Base-by-base conservation (phyloP, 148 eudicot genomes). In the Chenopodium formosanum region DNA sequence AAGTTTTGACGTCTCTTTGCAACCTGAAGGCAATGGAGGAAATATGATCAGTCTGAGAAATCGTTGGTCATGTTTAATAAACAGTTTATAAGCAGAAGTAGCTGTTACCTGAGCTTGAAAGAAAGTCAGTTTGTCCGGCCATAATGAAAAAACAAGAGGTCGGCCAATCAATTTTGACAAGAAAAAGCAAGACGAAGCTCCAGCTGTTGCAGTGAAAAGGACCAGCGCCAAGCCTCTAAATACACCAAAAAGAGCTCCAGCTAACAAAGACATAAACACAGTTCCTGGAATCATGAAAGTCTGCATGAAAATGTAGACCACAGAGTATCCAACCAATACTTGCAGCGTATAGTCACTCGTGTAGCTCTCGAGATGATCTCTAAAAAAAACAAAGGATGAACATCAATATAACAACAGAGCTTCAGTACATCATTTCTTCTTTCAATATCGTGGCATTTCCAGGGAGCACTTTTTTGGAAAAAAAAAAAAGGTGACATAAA, bases 241-340 rank as follows among this genome's bases (percentile, higher is more conserved):
- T 74, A 96, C 88, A 79, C 98, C 99, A 50, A 96, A 96, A 58
- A 96, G 93, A 19, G 99, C 86, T 52, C 99, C 99, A 19, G 99
- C 98, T 58, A 96, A 94, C 88, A 96, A 89, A 47, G 99, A 96
- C 98, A 96, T 92, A 80, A 96, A 96, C 44, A 96, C 89, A 1
- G 99, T 96, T 79, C 99, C 99, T 19, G 99, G 99, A 71, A 96
- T 96, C 99, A 94, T 92, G 90, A 96, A 96, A 73, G 99, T 96
- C 91, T 96, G 99, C 99, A 96, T 96, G 86, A 92, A 94, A 62
- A 96, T 88, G 92, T 94, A 96, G 80, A 96, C 95, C 85, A 92
- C 86, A 79, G 93, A 91, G 82, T 94, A 96, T 74, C 99, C 98
- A 60, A 91, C 82, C 67, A 96, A 90, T 82, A 96, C 99, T 87